Evolutionary conservation across 441 rosid species (phyloP).

Genomic region (Euphorbia schlechtendalii): DNA sequence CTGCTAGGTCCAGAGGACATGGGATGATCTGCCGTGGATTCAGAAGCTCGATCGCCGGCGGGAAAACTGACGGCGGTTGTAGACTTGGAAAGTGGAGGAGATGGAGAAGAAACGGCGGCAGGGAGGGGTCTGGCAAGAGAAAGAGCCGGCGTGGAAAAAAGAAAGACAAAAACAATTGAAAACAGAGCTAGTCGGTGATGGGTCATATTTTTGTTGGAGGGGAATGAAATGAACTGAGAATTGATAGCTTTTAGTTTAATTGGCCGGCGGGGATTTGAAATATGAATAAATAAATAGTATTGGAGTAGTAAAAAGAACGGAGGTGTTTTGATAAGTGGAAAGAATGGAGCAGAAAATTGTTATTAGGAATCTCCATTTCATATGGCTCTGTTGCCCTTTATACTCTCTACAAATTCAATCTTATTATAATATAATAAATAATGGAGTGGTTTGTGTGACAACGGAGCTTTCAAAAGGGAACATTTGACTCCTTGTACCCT

Average conservation of each 20-base stretch:
- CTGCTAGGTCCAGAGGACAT: slow-evolving; percentile 68
- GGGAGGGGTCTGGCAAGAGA: slow-evolving; percentile 33
- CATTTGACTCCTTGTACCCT: slow-evolving; percentile 26
- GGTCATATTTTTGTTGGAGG: slow-evolving; percentile 26
- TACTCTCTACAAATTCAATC: neutral
- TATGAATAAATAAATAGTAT: neutral
- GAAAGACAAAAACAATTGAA: slow-evolving; percentile 20
- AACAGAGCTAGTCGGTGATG: slow-evolving; percentile 27
- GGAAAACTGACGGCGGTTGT: neutral
- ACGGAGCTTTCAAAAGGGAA: slow-evolving; percentile 29
- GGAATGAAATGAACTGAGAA: neutral
- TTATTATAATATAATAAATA: neutral
- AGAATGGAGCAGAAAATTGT: slow-evolving; percentile 36
- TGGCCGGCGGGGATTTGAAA: neutral
- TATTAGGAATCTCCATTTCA: slow-evolving; percentile 40
- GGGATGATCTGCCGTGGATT: slow-evolving; percentile 26
- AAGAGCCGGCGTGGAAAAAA: slow-evolving; percentile 27
- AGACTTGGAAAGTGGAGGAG: slow-evolving; percentile 17
- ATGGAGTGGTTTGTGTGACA: slow-evolving; percentile 29
- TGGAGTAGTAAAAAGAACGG: slow-evolving; percentile 24
- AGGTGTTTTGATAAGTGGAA: slow-evolving; percentile 26
- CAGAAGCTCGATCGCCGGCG: slow-evolving; percentile 12
- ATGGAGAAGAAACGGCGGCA: slow-evolving; percentile 9
- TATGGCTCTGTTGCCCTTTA: slow-evolving; percentile 32
- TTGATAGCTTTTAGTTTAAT: neutral